Evolutionary conservation across 352 stramenopile genomes (phyloP), one percentile per base, ranked within the genome.

Genomic region (Pythium aphanidermatum): DNA sequence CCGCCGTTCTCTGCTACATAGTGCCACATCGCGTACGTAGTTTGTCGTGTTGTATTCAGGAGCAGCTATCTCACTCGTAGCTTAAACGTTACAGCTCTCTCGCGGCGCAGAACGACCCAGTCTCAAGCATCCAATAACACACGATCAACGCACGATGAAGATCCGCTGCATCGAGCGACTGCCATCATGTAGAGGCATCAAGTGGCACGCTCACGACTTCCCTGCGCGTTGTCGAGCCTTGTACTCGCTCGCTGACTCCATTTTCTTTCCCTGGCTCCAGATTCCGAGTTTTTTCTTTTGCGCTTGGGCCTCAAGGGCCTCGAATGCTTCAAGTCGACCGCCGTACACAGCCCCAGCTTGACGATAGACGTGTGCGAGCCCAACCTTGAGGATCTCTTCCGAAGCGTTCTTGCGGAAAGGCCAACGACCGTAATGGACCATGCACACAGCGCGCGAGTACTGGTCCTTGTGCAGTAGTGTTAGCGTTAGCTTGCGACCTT

Each of bases 401-500:
- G 78, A 92, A 21, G 63, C 71, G 47, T 95, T 86, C 33, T 68
- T 75, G 33, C 66, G 67, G 64, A 92, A 92, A n/a, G 80, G 77
- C 75, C 71, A 91, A 17, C 50, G 51, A 0, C 78, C 78, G 33
- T 92, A 89, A 52, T 89, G 63, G 28, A 92, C 83, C 74, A 85
- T 74, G 44, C 77, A 91, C 46, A 92, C 74, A 2, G 82, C 75
- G 23, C 79, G 76, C n/a, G 74, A 63, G 48, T 89, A 92, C 52
- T 95, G 83, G 52, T 95, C 83, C 45, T 86, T 86, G 37, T 86
- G 66, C 42, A 93, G 65, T 40, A 95, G 55, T 38, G 74, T 91
- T 31, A 95, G 63, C 45, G 64, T 83, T 21, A 95, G 63, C 20
- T 60, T 68, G 30, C 60, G 56, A 25, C 65, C 70, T 2, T 74